phyloP scores from a whole-genome alignment of 164 flowering plant species.

The Vitis rotundifolia region DNA sequence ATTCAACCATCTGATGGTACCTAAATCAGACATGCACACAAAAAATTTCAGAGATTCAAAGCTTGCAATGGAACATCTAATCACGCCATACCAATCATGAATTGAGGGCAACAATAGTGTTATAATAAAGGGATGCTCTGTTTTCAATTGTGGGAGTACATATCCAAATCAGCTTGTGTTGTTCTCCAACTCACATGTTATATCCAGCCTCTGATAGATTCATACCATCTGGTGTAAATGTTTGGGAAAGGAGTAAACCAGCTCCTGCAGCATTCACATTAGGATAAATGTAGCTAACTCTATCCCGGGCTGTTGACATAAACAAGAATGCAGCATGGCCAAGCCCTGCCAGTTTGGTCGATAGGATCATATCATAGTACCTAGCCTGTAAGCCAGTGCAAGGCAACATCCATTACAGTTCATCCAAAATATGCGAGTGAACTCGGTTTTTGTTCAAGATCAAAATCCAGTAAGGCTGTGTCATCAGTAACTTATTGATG shows the following conservation, averaged over 20 bases:
- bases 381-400: conserved; percentile 49
- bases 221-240: conserved; percentile 52
- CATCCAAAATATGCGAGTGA: neutral
- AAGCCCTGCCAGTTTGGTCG: conserved; percentile 80
- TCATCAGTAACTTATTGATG: too few relatives aligned
- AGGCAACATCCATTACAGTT: conserved; percentile 1
- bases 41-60: neutral
- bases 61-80: too few relatives aligned
- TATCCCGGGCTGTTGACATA: conserved; percentile 75
- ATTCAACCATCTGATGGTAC: conserved; percentile 83
- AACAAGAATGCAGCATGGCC: conserved; percentile 89
- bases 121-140: too few relatives aligned
- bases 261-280: conserved; percentile 96
- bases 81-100: too few relatives aligned
- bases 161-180: neutral
- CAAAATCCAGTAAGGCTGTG: too few relatives aligned
- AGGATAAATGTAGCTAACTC: conserved; percentile 83
- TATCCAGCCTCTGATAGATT: conserved; percentile 83
- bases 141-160: neutral
- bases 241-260: conserved; percentile 67
- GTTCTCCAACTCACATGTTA: conserved; percentile 38
- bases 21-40: conserved; percentile 26
- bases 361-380: conserved; percentile 85
- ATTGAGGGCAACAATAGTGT: too few relatives aligned
- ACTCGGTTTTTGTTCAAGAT: too few relatives aligned